These are phyloP conservation scores for Acer negundo DNA, from an alignment of 345 rosid species.

Conservation along the genomic window DNA sequence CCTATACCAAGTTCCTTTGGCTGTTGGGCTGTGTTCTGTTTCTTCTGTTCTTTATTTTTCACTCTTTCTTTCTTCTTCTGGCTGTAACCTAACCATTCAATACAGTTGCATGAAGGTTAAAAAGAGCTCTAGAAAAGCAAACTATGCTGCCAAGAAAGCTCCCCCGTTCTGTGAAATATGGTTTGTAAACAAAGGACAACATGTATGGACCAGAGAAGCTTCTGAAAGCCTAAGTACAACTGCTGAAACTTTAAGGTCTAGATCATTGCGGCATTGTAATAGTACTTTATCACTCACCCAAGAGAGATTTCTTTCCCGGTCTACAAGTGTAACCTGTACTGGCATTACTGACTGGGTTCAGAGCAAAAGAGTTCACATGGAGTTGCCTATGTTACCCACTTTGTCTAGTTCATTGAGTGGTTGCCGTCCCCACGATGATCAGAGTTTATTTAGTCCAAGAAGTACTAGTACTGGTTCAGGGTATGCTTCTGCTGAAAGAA, in stretches of 20 bases:
- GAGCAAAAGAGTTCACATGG: conserved; percentile 27
- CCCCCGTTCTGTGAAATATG: conserved; percentile 63
- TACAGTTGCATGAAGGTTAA: conserved; percentile 58
- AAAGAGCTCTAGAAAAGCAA: conserved; percentile 50
- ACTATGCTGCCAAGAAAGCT: conserved; percentile 48
- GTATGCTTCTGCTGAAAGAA: conserved; percentile 31
- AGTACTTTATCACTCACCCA: conserved; percentile 19
- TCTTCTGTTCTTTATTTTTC: not conserved
- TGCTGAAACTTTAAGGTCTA: conserved; percentile 24
- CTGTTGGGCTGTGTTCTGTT: not conserved
- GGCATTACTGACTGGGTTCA: conserved; percentile 30
- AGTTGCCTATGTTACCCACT: conserved; percentile 14
- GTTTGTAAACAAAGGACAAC: conserved; percentile 67
- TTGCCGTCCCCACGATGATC: conserved; percentile 16
- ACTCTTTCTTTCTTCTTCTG: not conserved
- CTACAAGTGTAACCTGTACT: conserved; percentile 24
- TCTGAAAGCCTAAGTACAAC: conserved; percentile 28
- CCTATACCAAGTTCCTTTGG: not conserved
- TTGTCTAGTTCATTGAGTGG: conserved; percentile 23
- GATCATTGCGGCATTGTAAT: conserved; percentile 27
- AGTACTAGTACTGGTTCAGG: conserved; percentile 30
- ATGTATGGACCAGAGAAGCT: conserved; percentile 61
- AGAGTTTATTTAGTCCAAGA: conserved; percentile 29
- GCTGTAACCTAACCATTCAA: conserved; percentile 13
- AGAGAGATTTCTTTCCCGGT: conserved; percentile 23